These are phyloP conservation scores for Licmophora abbreviata DNA, from an alignment of 108 stramenopile genomes.

Conservation along the genomic window DNA sequence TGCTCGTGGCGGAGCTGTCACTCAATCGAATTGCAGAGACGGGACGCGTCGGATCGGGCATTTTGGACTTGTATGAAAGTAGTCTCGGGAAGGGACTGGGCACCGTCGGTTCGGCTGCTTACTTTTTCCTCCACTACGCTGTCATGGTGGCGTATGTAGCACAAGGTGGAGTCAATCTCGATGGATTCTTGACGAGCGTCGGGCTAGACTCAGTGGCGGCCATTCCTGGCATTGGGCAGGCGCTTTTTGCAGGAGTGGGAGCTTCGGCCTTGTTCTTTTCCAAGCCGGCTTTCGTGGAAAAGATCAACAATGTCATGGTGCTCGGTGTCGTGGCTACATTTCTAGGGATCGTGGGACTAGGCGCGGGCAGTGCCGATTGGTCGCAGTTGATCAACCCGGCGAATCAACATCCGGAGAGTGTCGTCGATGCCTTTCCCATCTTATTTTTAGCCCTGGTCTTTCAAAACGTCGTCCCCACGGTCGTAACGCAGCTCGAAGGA, in stretches of 20 bases:
- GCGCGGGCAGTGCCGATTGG: slow-evolving; percentile 49
- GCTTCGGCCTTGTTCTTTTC: slow-evolving; percentile 24
- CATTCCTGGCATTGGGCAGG: slow-evolving; percentile 19
- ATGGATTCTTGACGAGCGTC: slow-evolving; percentile 17
- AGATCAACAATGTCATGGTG: slow-evolving; percentile 54
- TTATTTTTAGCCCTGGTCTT: slow-evolving; percentile 73
- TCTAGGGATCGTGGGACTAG: slow-evolving; percentile 39
- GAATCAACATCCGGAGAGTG: slow-evolving; percentile 62
- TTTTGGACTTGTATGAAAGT: slow-evolving; percentile 52
- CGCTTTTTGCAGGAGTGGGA: slow-evolving; percentile 36
- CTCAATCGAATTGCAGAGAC: slow-evolving; percentile 63
- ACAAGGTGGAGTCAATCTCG: slow-evolving; percentile 65
- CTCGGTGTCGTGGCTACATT: slow-evolving; percentile 45
- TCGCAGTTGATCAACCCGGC: slow-evolving; percentile 22
- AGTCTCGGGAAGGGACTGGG: slow-evolving; percentile 30
- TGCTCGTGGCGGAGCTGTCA: slow-evolving; percentile 78
- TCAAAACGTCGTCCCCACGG: slow-evolving; percentile 84
- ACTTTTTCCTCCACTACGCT: slow-evolving; percentile 78
- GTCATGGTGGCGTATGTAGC: slow-evolving; percentile 81
- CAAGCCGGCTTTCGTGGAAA: slow-evolving; percentile 23
- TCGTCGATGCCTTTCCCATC: slow-evolving; percentile 67
- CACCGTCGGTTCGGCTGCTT: slow-evolving; percentile 54
- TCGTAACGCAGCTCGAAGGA: slow-evolving; percentile 69
- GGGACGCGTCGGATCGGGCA: slow-evolving; percentile 43
- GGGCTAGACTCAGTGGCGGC: slow-evolving; percentile 5